phyloP scores from a whole-genome alignment of 148 eudicot species.

The Rheum nobile region DNA sequence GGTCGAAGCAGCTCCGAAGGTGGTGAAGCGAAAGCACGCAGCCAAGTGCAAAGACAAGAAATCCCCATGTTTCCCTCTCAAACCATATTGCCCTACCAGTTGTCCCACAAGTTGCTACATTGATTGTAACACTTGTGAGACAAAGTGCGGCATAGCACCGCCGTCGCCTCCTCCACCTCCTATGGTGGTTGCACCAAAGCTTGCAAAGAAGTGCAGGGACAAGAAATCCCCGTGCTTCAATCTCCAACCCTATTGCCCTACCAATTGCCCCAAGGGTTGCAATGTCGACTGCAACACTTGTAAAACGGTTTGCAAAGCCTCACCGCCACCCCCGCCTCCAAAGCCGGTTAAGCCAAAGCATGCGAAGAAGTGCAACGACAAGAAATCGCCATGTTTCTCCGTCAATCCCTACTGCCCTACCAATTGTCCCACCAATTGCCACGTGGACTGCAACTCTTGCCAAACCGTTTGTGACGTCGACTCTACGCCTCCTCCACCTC shows the following conservation, averaged over 20 bases:
- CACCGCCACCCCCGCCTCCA: neutral
- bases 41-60: neutral
- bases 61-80: neutral
- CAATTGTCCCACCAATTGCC: conserved; percentile 1
- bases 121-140: neutral
- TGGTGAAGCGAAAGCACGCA: neutral
- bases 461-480: neutral
- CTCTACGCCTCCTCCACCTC: neutral
- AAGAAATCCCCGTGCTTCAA: neutral
- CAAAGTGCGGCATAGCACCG: neutral
- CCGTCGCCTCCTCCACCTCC: neutral
- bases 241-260: neutral
- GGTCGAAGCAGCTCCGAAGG: neutral
- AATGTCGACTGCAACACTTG: neutral
- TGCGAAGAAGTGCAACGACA: neutral
- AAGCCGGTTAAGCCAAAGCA: neutral
- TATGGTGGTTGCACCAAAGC: neutral
- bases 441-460: conserved; percentile 4
- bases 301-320: neutral
- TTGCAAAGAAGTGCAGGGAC: conserved; percentile 1
- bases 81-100: neutral
- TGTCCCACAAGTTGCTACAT: neutral
- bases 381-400: conserved; percentile 1
- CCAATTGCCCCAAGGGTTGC: neutral
- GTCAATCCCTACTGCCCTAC: conserved; percentile 1